A percentile compares a stretch with the other conserved stretches of the same genome.
phyloP scores from a whole-genome alignment of 2,329 filamentous ascomycete genomes.

The Fusarium sp. region DNA sequence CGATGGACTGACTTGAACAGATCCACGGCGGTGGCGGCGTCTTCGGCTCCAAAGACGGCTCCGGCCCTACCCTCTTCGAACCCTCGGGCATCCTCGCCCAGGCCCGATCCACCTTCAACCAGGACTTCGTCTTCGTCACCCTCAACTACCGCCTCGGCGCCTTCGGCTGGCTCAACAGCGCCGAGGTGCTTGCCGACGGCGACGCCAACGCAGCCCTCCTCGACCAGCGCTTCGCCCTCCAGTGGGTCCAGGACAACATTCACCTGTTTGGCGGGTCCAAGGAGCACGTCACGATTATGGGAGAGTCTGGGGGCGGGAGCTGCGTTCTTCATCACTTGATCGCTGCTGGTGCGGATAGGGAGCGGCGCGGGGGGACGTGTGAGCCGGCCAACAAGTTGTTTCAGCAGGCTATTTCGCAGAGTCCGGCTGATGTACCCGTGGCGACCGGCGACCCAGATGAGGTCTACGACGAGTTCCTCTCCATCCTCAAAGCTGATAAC shows the following conservation, averaged over 20 bases:
- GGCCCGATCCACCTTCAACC: too few species aligned
- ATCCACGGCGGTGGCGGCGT: neutral
- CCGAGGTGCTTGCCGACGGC: neutral
- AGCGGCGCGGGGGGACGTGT: too few species aligned
- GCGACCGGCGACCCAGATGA: neutral
- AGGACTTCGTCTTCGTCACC: neutral
- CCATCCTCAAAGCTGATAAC: neutral
- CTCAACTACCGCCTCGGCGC: conserved; percentile 17
- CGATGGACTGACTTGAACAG: neutral
- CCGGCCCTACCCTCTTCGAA: too few species aligned
- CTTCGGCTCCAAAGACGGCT: neutral
- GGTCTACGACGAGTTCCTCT: too few species aligned
- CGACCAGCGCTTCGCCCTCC: conserved; percentile 64
- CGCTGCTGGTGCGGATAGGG: neutral
- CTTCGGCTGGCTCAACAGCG: neutral
- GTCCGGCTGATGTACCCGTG: neutral
- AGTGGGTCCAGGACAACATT: conserved; percentile 68
- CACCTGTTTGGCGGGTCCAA: conserved; percentile 65
- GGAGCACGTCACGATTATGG: conserved; percentile 57
- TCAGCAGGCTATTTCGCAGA: conserved; percentile 1
- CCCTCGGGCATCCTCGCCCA: too few species aligned
- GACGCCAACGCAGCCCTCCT: conserved; percentile 65
- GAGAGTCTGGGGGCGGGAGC: conserved; percentile 67
- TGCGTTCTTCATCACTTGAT: conserved; percentile 54
- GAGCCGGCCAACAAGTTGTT: neutral